These are phyloP conservation scores for Podospora pseudoanserina DNA, from an alignment of 495 filamentous ascomycete genomes.

Conservation along the genomic window DNA sequence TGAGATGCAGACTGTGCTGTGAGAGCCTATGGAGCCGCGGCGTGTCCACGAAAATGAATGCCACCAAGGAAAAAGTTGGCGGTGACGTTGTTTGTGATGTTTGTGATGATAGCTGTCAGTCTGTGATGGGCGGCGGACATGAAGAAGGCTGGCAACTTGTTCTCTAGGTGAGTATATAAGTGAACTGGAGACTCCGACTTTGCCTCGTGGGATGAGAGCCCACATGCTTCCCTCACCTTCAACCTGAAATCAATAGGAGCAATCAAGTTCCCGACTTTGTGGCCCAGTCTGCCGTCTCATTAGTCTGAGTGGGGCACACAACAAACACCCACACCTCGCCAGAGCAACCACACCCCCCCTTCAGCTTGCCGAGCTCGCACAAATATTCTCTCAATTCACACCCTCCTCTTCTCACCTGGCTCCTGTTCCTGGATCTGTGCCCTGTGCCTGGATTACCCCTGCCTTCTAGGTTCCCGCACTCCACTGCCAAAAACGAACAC, in stretches of 20 bases:
- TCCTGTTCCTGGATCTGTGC: slow-evolving; percentile 7
- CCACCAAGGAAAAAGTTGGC: neutral
- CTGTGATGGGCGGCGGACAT: neutral
- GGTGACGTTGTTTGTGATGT: neutral
- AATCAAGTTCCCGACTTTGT: neutral
- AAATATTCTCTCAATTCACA: neutral
- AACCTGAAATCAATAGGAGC: neutral
- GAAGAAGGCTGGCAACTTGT: neutral
- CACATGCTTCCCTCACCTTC: neutral
- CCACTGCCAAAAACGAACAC: slow-evolving; percentile 5
- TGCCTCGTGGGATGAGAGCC: neutral
- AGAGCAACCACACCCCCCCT: neutral
- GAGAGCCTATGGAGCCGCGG: neutral
- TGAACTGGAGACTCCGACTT: neutral
- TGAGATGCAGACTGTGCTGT: neutral
- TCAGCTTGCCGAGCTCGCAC: neutral
- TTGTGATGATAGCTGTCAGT: neutral
- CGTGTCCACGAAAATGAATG: neutral
- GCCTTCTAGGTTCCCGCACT: neutral
- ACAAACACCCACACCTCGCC: neutral
- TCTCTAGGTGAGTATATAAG: neutral
- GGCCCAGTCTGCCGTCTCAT: neutral
- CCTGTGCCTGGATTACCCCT: slow-evolving; percentile 2
- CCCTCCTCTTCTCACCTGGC: neutral
- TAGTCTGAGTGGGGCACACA: neutral